phyloP scores from a whole-genome alignment of 2,329 filamentous ascomycete genomes.

The Herpotrichia juniperi region DNA sequence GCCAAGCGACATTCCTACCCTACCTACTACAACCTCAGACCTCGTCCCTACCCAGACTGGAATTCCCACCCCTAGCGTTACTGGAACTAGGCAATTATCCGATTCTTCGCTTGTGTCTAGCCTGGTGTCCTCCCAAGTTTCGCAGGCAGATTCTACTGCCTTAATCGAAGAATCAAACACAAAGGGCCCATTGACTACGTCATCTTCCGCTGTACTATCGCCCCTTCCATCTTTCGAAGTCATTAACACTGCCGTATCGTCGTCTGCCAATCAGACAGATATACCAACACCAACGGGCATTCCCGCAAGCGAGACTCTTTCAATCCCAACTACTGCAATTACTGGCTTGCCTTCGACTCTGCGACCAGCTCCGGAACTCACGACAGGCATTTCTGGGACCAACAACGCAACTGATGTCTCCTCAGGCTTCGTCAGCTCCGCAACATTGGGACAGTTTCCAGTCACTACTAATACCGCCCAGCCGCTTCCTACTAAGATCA shows the following conservation, averaged over 20 bases:
- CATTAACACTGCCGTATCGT: neutral
- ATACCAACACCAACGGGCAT: constrained; percentile 4
- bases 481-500: neutral
- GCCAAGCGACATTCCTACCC: neutral
- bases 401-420: constrained; percentile 1
- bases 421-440: neutral
- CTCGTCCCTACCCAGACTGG: neutral
- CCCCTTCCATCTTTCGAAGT: neutral
- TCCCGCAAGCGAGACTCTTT: constrained; percentile 14
- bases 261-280: neutral
- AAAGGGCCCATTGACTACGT: neutral
- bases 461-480: neutral
- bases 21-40: neutral
- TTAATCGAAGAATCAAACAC: constrained; percentile 1
- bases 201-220: neutral
- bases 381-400: constrained; percentile 3
- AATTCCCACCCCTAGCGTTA: constrained; percentile 11
- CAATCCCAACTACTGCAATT: constrained; percentile 5
- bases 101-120: neutral
- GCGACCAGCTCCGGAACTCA: neutral
- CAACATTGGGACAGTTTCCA: neutral
- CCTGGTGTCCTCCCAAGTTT: neutral
- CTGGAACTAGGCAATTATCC: constrained; percentile 7
- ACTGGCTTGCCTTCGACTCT: constrained; percentile 5
- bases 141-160: neutral